Percentiles rank a stretch among this genome's conserved stretches.
Evolutionary conservation across 176 grass and related monocot genomes (phyloP).

Genomic region (Themeda triandra): DNA sequence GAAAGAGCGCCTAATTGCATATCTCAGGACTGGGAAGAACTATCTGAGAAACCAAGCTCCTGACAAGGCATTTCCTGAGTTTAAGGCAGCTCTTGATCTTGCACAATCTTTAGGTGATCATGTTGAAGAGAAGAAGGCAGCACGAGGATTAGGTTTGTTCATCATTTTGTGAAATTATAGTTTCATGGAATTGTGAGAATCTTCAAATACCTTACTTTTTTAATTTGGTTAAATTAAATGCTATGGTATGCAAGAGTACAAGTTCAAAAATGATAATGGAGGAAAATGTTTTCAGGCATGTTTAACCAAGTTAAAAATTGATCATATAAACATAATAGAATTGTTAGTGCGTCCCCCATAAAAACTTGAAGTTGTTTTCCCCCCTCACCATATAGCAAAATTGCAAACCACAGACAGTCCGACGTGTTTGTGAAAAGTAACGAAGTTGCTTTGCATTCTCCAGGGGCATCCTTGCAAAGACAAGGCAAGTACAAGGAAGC

Average conservation of each 20-base stretch:
- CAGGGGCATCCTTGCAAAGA: slow-evolving; percentile 90
- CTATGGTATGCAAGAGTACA: neutral
- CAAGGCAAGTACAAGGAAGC: slow-evolving; percentile 96
- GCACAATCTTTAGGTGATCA: slow-evolving; percentile 76
- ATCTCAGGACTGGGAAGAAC: slow-evolving; percentile 87
- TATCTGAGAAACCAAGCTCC: slow-evolving; percentile 76
- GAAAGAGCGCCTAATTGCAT: slow-evolving; percentile 68
- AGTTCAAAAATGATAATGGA: neutral
- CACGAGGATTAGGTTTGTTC: slow-evolving; percentile 83
- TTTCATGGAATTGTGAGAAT: neutral
- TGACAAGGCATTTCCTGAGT: slow-evolving; percentile 76
- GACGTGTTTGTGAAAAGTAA: slow-evolving; percentile 4
- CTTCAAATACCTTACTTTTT: neutral
- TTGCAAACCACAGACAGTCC: neutral
- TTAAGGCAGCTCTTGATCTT: slow-evolving; percentile 80
- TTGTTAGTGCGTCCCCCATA: neutral
- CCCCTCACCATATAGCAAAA: neutral
- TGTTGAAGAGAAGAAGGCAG: slow-evolving; percentile 93
- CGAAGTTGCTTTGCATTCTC: slow-evolving; percentile 19
- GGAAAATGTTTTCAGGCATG: neutral
- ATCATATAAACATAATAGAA: neutral
- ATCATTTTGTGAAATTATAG: slow-evolving; percentile 13
- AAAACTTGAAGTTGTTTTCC: neutral
- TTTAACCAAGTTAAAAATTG: neutral
- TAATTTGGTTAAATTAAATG: neutral